Evolutionary conservation across 75 land plant genomes (phyloP).

Genomic region (Gnetum montanum): DNA sequence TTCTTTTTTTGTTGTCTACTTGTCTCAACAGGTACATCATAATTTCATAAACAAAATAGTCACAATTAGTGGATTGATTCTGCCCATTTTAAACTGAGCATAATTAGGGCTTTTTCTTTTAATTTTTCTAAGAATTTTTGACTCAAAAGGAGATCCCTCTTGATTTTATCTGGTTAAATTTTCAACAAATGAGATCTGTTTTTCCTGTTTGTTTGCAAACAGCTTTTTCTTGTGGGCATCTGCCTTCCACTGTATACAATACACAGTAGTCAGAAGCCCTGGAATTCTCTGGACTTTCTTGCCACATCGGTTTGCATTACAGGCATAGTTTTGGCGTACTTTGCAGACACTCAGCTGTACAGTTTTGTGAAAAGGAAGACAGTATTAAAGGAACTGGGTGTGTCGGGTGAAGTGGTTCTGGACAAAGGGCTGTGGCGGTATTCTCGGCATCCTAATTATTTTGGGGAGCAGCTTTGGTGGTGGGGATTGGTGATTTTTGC

Average conservation of each 20-base stretch:
- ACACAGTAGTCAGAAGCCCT: conserved; percentile 40
- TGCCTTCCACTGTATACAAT: conserved; percentile 79
- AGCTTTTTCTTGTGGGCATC: conserved; percentile 85
- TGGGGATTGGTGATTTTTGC: conserved; percentile 77
- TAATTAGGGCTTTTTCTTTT: no score
- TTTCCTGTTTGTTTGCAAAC: no score
- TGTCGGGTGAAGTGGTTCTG: conserved; percentile 46
- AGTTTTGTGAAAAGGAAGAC: conserved; percentile 44
- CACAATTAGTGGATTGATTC: no score
- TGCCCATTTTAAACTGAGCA: no score
- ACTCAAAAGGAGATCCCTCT: no score
- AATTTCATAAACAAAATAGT: no score
- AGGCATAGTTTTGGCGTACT: conserved; percentile 63
- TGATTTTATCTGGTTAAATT: no score
- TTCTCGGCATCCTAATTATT: conserved; percentile 95
- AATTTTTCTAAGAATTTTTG: no score
- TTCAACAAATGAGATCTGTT: no score
- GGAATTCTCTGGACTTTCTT: conserved; percentile 51
- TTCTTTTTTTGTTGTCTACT: conserved; percentile 78
- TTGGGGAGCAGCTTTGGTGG: conserved; percentile 99
- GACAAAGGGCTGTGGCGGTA: conserved; percentile 75
- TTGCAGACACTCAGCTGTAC: conserved; percentile 83
- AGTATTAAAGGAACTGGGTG: conserved; percentile 42
- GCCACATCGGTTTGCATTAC: conserved; percentile 39
- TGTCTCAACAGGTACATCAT: conserved; percentile 72